These are phyloP conservation scores for Fusarium lyarnte DNA, from an alignment of 2,329 filamentous ascomycete genomes.

Conservation along the genomic window DNA sequence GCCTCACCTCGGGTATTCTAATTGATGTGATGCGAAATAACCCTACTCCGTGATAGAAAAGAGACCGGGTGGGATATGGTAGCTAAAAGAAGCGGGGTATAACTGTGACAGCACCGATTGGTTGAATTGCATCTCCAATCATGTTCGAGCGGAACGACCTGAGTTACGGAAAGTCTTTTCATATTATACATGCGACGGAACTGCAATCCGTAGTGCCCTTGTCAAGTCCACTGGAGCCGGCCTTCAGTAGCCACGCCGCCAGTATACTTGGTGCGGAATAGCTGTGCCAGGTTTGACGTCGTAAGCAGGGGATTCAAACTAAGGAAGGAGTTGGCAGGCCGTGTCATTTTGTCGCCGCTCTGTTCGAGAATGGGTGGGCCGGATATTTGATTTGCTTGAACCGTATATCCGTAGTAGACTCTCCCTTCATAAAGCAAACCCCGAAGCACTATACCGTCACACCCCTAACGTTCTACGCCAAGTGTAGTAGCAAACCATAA, in stretches of 20 bases:
- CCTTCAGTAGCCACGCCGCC: no score
- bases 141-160: not conserved
- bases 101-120: no score
- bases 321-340: not conserved
- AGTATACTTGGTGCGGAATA: not conserved
- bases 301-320: not conserved
- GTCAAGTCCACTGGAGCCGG: no score
- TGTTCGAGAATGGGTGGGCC: not conserved
- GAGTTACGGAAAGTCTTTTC: not conserved
- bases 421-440: not conserved
- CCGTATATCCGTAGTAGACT: not conserved
- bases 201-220: not conserved
- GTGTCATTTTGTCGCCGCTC: accelerated
- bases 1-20: not conserved
- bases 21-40: accelerated
- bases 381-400: not conserved
- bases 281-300: accelerated
- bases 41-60: no score
- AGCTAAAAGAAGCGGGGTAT: not conserved
- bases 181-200: not conserved
- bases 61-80: not conserved
- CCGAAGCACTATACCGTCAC: not conserved
- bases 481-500: not conserved
- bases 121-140: no score
- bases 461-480: not conserved